phyloP scores from a whole-genome alignment of 495 filamentous ascomycete genomes.

The Talaromyces borbonicus region DNA sequence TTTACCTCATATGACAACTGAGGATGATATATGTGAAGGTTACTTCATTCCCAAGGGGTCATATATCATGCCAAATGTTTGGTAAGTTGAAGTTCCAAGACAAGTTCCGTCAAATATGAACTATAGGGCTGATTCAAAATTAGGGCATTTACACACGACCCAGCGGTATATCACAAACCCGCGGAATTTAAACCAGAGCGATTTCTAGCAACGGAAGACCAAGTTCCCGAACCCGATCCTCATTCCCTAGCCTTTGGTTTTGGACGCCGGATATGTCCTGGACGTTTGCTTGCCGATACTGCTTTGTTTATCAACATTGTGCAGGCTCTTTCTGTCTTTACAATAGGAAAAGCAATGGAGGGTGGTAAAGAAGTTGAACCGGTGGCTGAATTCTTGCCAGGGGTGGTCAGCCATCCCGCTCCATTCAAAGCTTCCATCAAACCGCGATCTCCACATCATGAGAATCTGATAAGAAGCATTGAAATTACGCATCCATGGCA shows the following conservation, averaged over 20 bases:
- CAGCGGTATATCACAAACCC: conserved; percentile 22
- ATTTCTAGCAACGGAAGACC: conserved; percentile 15
- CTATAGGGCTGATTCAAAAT: not conserved
- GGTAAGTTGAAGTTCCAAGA: conserved; percentile 14
- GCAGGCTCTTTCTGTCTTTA: conserved; percentile 27
- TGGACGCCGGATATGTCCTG: conserved; percentile 31
- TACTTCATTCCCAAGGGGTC: conserved; percentile 43
- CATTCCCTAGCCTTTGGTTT: conserved; percentile 23
- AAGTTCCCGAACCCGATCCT: conserved; percentile 21
- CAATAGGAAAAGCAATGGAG: conserved; percentile 21
- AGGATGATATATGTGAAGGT: conserved; percentile 44
- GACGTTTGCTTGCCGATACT: conserved; percentile 25
- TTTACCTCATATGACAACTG: conserved; percentile 43
- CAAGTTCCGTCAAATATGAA: not conserved
- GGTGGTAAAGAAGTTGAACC: conserved; percentile 21
- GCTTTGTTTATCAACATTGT: conserved; percentile 27
- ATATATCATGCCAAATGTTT: conserved; percentile 36
- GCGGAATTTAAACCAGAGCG: conserved; percentile 28
- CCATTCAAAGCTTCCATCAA: conserved; percentile 24
- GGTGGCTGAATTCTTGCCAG: conserved; percentile 19
- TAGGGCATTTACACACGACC: conserved; percentile 26
- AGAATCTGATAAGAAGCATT: conserved; percentile 21
- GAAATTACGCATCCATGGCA: conserved; percentile 36
- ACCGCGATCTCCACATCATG: conserved; percentile 22
- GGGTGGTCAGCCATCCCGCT: conserved; percentile 29